A percentile compares a stretch with the other conserved stretches of the same genome.
phyloP scores from a whole-genome alignment of 352 stramenopile species.

The Pythium rhizo-oryzae region DNA sequence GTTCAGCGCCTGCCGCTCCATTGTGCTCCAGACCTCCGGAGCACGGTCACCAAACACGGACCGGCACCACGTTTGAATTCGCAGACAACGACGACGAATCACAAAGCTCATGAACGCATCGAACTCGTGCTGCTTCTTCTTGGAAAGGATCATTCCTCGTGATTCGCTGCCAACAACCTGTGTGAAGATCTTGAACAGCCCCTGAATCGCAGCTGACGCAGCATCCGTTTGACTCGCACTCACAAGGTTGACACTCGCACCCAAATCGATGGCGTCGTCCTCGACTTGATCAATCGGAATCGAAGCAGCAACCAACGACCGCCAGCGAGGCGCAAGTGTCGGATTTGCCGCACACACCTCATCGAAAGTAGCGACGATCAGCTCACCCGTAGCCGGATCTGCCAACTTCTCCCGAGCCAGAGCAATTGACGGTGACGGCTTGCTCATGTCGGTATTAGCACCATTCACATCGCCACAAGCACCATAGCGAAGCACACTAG shows the following conservation, averaged over 20 bases:
- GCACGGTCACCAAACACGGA: slow-evolving; percentile 43
- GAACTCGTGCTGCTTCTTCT: slow-evolving; percentile 42
- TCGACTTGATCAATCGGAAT: slow-evolving; percentile 33
- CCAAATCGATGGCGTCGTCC: slow-evolving; percentile 55
- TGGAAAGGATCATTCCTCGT: too few relatives aligned
- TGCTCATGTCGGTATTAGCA: slow-evolving; percentile 28
- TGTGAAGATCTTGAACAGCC: slow-evolving; percentile 41
- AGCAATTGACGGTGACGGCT: slow-evolving; percentile 34
- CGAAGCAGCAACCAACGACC: slow-evolving; percentile 15
- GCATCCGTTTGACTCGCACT: slow-evolving; percentile 24
- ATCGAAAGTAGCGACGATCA: slow-evolving; percentile 36
- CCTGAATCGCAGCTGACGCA: slow-evolving; percentile 32
- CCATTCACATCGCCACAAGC: slow-evolving; percentile 32
- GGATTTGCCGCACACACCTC: slow-evolving; percentile 36
- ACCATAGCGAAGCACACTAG: slow-evolving; percentile 51
- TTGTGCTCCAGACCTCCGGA: slow-evolving; percentile 45
- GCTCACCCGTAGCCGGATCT: slow-evolving; percentile 34
- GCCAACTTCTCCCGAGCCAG: slow-evolving; percentile 28
- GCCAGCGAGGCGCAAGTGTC: slow-evolving; percentile 38
- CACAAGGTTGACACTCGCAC: too few relatives aligned
- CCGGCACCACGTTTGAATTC: slow-evolving; percentile 45
- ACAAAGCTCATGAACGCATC: slow-evolving; percentile 61
- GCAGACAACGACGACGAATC: slow-evolving; percentile 55
- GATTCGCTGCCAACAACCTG: slow-evolving; percentile 10
- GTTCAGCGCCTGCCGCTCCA: slow-evolving; percentile 47